Percentiles rank a stretch among this genome's conserved stretches.
These are phyloP conservation scores for Hibiscus tridactylites DNA, from an alignment of 345 rosid species.

Conservation along the genomic window DNA sequence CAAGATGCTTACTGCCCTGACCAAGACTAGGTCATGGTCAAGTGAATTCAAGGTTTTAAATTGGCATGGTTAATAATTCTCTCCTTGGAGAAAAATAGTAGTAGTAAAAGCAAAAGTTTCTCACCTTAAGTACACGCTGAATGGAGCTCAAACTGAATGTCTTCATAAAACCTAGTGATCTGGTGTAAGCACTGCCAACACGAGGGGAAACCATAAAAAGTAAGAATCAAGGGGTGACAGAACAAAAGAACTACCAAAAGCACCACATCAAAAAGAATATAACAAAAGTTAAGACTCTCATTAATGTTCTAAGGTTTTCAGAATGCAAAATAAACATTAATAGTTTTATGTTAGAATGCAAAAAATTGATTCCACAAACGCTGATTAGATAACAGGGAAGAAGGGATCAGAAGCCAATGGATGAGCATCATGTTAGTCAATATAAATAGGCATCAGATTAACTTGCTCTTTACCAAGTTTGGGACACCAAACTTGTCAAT, in stretches of 20 bases:
- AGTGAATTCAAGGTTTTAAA: not conserved
- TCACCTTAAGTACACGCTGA: conserved; percentile 29
- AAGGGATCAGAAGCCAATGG: not conserved
- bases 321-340: not conserved
- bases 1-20: not conserved
- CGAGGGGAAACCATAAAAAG: not conserved
- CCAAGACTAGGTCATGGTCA: not conserved
- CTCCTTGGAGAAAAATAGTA: not conserved
- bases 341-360: not conserved
- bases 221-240: conserved; percentile 1
- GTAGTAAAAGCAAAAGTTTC: conserved; percentile 11
- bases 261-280: not conserved
- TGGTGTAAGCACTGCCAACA: conserved; percentile 62
- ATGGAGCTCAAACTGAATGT: conserved; percentile 24
- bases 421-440: not conserved
- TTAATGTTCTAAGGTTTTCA: too few species aligned
- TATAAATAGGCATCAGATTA: not conserved
- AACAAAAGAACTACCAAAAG: not conserved
- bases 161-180: conserved; percentile 39
- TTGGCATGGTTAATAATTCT: not conserved
- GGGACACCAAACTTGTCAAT: not conserved
- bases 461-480: not conserved
- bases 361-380: not conserved
- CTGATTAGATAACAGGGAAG: not conserved
- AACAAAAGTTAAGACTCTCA: not conserved